phyloP scores from a whole-genome alignment of 108 stramenopile genomes.

The Bacterosira constricta region DNA sequence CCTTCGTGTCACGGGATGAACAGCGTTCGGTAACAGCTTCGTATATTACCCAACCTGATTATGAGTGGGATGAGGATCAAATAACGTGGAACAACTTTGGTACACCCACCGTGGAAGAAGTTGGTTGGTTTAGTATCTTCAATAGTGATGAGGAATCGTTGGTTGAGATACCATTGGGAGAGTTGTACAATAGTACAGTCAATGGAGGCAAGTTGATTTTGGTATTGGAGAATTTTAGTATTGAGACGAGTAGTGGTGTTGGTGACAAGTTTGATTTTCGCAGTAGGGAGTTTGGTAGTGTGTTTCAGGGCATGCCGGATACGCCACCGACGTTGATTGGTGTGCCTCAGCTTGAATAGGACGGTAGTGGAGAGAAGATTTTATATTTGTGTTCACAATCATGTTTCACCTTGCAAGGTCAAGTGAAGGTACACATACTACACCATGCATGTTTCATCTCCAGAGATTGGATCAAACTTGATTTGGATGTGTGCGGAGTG shows the following conservation, averaged over 20 bases:
- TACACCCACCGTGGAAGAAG: background rate
- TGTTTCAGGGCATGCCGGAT: background rate
- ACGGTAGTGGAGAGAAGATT: too few species aligned
- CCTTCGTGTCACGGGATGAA: background rate
- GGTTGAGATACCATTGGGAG: background rate
- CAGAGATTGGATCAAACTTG: too few species aligned
- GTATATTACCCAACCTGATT: background rate
- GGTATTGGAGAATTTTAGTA: background rate
- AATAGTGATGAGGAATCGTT: background rate
- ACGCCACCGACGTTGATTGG: slow-evolving; percentile 1
- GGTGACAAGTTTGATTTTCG: slow-evolving; percentile 1
- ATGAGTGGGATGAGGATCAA: background rate
- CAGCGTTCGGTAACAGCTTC: background rate
- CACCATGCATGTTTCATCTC: too few species aligned
- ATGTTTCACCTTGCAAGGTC: too few species aligned
- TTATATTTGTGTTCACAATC: too few species aligned
- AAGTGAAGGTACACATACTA: too few species aligned
- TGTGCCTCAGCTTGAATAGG: background rate
- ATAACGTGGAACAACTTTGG: background rate
- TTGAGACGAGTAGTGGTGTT: too few species aligned
- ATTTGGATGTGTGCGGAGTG: too few species aligned
- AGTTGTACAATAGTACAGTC: background rate
- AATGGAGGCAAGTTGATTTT: background rate
- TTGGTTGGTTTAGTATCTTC: slow-evolving; percentile 9
- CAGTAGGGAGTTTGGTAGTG: background rate